phyloP scores from a whole-genome alignment of 1,284 basidiomycete species.

The Apiotrichum akiyoshidainum region DNA sequence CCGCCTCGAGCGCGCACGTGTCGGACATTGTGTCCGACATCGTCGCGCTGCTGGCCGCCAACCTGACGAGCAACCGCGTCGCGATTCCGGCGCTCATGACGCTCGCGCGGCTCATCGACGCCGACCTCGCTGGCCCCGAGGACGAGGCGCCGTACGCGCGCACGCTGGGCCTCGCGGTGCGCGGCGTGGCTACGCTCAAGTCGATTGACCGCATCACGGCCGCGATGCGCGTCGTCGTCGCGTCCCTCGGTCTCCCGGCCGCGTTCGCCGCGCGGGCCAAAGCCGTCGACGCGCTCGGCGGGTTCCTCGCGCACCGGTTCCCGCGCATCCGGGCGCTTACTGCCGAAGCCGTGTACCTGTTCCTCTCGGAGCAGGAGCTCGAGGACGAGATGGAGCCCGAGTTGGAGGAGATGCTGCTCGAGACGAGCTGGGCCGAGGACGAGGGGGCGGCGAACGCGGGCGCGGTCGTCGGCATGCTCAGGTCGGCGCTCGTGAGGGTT shows the following conservation, averaged over 20 bases:
- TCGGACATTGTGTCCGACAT: slow-evolving; percentile 58
- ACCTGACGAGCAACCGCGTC: slow-evolving; percentile 63
- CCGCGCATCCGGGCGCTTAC: slow-evolving; percentile 72
- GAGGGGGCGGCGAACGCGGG: slow-evolving; percentile 14
- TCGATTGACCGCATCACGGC: slow-evolving; percentile 71
- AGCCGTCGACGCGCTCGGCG: slow-evolving; percentile 56
- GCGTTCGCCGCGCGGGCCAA: slow-evolving; percentile 49
- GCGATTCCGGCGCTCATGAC: slow-evolving; percentile 75
- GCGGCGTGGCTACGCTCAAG: slow-evolving; percentile 57
- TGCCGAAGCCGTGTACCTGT: slow-evolving; percentile 74
- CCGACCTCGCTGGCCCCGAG: slow-evolving; percentile 32
- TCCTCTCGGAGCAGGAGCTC: slow-evolving; percentile 63
- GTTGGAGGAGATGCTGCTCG: slow-evolving; percentile 67
- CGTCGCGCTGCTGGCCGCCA: slow-evolving; percentile 55
- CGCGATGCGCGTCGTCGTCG: slow-evolving; percentile 67
- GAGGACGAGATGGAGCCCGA: slow-evolving; percentile 76
- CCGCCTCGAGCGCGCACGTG: slow-evolving; percentile 54
- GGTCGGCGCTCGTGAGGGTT: background rate
- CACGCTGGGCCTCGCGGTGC: slow-evolving; percentile 17
- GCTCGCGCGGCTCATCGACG: slow-evolving; percentile 67
- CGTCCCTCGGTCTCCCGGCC: slow-evolving; percentile 23
- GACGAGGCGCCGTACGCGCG: background rate
- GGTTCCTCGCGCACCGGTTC: slow-evolving; percentile 71
- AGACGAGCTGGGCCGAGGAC: slow-evolving; percentile 66
- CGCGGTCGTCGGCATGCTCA: slow-evolving; percentile 20